phyloP scores from a whole-genome alignment of 129 eudicot genomes.

The Flaveria brownii region DNA sequence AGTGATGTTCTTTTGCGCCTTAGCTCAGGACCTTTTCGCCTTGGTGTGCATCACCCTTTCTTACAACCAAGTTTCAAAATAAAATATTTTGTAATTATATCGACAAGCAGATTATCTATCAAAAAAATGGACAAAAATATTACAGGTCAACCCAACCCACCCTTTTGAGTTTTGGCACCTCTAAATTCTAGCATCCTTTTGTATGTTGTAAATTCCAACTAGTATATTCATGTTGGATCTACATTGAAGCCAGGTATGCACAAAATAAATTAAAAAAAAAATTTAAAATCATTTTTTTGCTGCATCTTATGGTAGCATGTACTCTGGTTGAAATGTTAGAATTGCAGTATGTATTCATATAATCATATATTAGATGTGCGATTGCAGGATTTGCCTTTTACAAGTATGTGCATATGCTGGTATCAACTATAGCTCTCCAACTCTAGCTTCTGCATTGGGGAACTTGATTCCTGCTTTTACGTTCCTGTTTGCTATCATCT shows the following conservation, averaged over 20 bases:
- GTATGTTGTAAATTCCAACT: background rate
- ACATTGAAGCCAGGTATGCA: background rate
- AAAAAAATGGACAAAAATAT: background rate
- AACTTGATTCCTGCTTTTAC: slow-evolving; percentile 58
- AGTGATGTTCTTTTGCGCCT: too few species aligned
- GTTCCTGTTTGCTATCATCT: slow-evolving; percentile 46
- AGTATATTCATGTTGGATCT: background rate
- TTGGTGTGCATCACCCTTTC: too few species aligned
- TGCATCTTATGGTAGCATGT: background rate
- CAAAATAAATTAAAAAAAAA: background rate
- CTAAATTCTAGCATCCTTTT: background rate
- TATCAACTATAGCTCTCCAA: slow-evolving; percentile 53
- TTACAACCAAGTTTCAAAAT: too few species aligned
- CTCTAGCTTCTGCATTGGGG: slow-evolving; percentile 55
- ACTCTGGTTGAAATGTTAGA: background rate
- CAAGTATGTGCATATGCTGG: slow-evolving; percentile 55
- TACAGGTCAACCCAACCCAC: background rate
- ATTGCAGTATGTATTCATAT: slow-evolving; percentile 8
- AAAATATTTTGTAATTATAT: background rate
- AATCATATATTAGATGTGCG: slow-evolving; percentile 16
- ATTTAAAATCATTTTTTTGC: background rate
- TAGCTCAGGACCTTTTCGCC: too few species aligned
- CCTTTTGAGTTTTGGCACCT: slow-evolving; percentile 4
- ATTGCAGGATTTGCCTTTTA: slow-evolving; percentile 45
- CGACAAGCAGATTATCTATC: background rate